Percentiles rank a stretch among this genome's conserved stretches.
Evolutionary conservation across 106 monocot genomes (phyloP).

Genomic region (Iris macrosiphon): DNA sequence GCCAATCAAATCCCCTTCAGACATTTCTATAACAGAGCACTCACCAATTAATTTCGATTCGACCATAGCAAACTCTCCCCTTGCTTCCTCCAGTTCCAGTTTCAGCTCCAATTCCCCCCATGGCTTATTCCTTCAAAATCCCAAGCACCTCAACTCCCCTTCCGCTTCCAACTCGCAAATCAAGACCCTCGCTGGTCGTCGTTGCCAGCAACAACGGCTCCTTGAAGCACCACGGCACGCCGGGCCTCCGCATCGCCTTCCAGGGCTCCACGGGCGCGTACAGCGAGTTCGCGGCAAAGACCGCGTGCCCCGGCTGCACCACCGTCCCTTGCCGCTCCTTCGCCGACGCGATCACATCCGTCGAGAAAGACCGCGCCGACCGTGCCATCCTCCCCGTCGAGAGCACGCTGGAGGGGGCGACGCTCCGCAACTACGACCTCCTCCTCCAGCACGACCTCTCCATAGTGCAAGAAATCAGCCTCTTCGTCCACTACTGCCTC

Average conservation of each 20-base stretch:
- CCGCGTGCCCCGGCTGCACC: slow-evolving; percentile 43
- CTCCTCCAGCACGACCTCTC: slow-evolving; percentile 52
- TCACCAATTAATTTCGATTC: too few relatives aligned
- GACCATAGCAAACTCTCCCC: too few relatives aligned
- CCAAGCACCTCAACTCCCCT: too few relatives aligned
- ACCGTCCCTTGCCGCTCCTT: slow-evolving; percentile 52
- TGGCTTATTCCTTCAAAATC: too few relatives aligned
- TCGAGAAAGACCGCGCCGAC: slow-evolving; percentile 36
- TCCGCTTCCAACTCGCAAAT: too few relatives aligned
- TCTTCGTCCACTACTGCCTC: slow-evolving; percentile 72
- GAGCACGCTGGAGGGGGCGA: slow-evolving; percentile 46
- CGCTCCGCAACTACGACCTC: slow-evolving; percentile 59
- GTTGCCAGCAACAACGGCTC: too few relatives aligned
- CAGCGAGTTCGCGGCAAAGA: slow-evolving; percentile 75
- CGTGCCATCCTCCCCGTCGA: slow-evolving; percentile 67
- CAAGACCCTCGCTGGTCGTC: too few relatives aligned
- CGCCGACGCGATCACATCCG: slow-evolving; percentile 38
- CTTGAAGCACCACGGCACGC: neutral
- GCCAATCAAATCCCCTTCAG: too few relatives aligned
- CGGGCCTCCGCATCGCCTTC: slow-evolving; percentile 36
- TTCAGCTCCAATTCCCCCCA: too few relatives aligned
- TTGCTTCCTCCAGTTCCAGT: too few relatives aligned
- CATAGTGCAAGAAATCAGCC: slow-evolving; percentile 48
- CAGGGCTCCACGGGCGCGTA: slow-evolving; percentile 68
- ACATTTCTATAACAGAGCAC: too few relatives aligned